Conservation (phyloP, 164 flowering plant genomes). For the Vitis rupestris region DNA sequence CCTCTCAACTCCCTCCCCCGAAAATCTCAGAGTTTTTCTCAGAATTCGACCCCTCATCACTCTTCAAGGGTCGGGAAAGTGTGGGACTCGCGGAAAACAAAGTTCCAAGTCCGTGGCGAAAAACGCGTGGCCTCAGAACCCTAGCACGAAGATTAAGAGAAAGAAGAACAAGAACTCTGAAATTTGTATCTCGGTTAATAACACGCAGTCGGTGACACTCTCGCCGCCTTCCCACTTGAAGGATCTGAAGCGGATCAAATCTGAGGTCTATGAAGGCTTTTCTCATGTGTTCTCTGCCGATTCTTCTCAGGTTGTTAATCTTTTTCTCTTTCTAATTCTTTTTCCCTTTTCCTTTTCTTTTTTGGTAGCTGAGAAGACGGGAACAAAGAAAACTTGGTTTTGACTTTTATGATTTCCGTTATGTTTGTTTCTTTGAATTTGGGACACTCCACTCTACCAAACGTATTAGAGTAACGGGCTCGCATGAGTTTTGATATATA, state of each 20-base stretch:
- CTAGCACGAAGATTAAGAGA: slow-evolving; percentile 16
- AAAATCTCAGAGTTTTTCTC: slow-evolving; percentile 56
- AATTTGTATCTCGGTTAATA: slow-evolving; percentile 43
- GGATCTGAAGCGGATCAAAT: slow-evolving; percentile 54
- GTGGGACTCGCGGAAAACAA: background rate
- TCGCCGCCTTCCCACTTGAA: slow-evolving; percentile 44
- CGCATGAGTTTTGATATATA: too few relatives aligned
- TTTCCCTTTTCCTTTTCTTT: background rate
- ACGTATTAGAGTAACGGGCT: too few relatives aligned
- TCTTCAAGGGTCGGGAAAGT: slow-evolving; percentile 1
- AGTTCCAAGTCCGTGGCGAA: slow-evolving; percentile 8
- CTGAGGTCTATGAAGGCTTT: slow-evolving; percentile 78
- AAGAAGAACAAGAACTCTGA: slow-evolving; percentile 25
- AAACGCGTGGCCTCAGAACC: slow-evolving; percentile 33
- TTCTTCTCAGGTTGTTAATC: slow-evolving; percentile 58
- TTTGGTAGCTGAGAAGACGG: background rate
- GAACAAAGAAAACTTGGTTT: too few relatives aligned
- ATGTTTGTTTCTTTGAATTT: too few relatives aligned
- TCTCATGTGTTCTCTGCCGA: slow-evolving; percentile 63
- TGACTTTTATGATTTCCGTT: too few relatives aligned
- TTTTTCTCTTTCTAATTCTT: background rate
- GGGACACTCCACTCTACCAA: too few relatives aligned
- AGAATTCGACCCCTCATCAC: slow-evolving; percentile 52
- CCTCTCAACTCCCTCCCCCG: slow-evolving; percentile 13
- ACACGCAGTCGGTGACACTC: slow-evolving; percentile 52